These are phyloP conservation scores for Saturnispora ahearnii DNA, from an alignment of 805 yeast genomes.

Conservation along the genomic window DNA sequence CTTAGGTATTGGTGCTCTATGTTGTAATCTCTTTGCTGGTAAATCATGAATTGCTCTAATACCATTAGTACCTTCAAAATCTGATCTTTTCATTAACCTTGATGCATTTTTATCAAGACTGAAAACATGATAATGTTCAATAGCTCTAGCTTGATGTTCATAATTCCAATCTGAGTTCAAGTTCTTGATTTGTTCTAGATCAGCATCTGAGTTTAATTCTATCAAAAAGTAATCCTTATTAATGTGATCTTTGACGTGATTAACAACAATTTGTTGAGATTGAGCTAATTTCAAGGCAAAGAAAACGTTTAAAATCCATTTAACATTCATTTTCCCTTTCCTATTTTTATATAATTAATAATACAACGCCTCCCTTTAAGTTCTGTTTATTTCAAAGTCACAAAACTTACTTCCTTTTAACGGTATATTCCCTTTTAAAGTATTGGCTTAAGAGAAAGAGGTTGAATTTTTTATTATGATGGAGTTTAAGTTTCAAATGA, in stretches of 20 bases:
- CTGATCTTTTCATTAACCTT: slow-evolving; percentile 28
- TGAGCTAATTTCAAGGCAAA: neutral
- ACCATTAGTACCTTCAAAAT: slow-evolving; percentile 25
- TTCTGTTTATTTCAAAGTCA: neutral
- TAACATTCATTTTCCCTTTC: neutral
- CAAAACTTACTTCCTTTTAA: neutral
- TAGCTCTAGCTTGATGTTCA: slow-evolving; percentile 58
- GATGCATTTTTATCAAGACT: slow-evolving; percentile 39
- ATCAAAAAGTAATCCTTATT: slow-evolving; percentile 8
- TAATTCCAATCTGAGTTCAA: slow-evolving; percentile 39
- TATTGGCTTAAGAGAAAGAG: neutral
- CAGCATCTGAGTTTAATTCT: slow-evolving; percentile 17
- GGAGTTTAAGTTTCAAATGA: neutral
- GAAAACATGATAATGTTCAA: slow-evolving; percentile 58
- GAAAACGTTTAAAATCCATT: neutral
- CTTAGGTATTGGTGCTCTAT: slow-evolving; percentile 48
- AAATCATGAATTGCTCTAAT: slow-evolving; percentile 46
- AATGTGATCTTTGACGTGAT: slow-evolving; percentile 1
- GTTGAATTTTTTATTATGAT: neutral
- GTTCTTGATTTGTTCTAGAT: slow-evolving; percentile 24
- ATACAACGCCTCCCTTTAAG: neutral
- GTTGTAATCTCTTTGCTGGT: slow-evolving; percentile 43
- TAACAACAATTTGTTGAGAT: neutral
- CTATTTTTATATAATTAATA: neutral
- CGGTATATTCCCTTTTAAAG: neutral